These are phyloP conservation scores for Echium plantagineum DNA, from an alignment of 257 asterid species.

Conservation along the genomic window DNA sequence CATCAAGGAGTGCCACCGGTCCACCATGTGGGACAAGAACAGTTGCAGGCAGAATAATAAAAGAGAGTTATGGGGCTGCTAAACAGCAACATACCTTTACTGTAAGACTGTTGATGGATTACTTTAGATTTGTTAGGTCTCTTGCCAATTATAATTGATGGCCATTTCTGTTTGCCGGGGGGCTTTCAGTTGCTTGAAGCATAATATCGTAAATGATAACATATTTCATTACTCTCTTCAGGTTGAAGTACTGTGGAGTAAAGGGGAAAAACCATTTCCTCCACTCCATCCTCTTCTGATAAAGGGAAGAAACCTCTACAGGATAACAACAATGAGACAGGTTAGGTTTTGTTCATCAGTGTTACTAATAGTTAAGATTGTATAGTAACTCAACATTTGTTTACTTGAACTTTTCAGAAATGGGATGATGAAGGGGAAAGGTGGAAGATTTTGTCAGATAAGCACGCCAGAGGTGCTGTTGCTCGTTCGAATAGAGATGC, in stretches of 20 bases:
- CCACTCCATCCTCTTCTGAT: conserved; percentile 86
- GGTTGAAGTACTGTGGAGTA: conserved; percentile 94
- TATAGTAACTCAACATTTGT: conserved; percentile 1
- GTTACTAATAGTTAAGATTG: too few relatives aligned
- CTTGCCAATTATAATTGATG: not conserved
- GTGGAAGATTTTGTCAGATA: conserved; percentile 45
- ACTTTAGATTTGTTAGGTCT: not conserved
- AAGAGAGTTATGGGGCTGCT: conserved; percentile 92
- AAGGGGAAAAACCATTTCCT: conserved; percentile 68
- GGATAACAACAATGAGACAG: conserved; percentile 76
- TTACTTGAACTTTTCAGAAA: conserved; percentile 21
- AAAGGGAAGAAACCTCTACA: conserved; percentile 87
- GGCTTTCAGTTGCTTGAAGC: too few relatives aligned
- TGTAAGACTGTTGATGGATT: conserved; percentile 20
- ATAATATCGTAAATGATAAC: too few relatives aligned
- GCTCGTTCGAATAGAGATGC: conserved; percentile 62
- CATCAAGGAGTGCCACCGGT: conserved; percentile 66
- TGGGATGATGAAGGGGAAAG: conserved; percentile 79
- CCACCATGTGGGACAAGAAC: conserved; percentile 65
- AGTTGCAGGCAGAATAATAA: conserved; percentile 75
- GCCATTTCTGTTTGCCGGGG: not conserved
- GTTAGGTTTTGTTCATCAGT: conserved; percentile 19
- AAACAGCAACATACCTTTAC: conserved; percentile 95
- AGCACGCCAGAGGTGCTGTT: conserved; percentile 71
- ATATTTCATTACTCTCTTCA: conserved; percentile 12